These are phyloP conservation scores for Anethum foeniculum DNA, from an alignment of 140 eudicot genomes.

Conservation along the genomic window DNA sequence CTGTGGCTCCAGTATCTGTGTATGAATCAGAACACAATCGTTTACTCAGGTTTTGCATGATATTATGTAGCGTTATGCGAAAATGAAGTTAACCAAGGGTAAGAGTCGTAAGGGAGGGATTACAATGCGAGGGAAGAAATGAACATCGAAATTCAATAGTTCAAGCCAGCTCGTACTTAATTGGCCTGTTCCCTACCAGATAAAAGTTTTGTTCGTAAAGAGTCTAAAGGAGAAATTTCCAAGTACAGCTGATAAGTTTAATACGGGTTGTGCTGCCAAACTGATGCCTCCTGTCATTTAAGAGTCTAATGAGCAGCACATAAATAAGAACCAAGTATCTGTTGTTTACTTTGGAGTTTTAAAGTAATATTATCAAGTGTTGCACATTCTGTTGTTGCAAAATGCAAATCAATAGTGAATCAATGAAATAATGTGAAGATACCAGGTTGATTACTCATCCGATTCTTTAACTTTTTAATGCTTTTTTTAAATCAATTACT, in stretches of 20 bases:
- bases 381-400: no score
- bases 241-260: constrained; percentile 24
- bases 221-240: constrained; percentile 9
- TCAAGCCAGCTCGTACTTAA: constrained; percentile 22
- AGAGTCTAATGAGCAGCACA: background rate
- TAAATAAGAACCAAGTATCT: background rate
- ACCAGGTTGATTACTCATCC: no score
- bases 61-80: no score
- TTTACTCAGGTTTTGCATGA: background rate
- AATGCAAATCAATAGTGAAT: no score
- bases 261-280: constrained; percentile 15
- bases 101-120: background rate
- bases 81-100: background rate
- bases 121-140: constrained; percentile 23
- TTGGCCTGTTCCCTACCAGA: constrained; percentile 18
- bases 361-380: no score
- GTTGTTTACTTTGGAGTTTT: background rate
- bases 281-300: constrained; percentile 23
- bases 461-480: no score
- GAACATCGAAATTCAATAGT: constrained; percentile 14
- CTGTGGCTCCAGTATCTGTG: constrained; percentile 23
- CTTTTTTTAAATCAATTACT: no score
- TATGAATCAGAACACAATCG: background rate
- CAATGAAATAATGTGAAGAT: no score
- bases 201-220: constrained; percentile 19